Conservation (phyloP, 495 filamentous ascomycete genomes). For the Penicillium longicatenatum region DNA sequence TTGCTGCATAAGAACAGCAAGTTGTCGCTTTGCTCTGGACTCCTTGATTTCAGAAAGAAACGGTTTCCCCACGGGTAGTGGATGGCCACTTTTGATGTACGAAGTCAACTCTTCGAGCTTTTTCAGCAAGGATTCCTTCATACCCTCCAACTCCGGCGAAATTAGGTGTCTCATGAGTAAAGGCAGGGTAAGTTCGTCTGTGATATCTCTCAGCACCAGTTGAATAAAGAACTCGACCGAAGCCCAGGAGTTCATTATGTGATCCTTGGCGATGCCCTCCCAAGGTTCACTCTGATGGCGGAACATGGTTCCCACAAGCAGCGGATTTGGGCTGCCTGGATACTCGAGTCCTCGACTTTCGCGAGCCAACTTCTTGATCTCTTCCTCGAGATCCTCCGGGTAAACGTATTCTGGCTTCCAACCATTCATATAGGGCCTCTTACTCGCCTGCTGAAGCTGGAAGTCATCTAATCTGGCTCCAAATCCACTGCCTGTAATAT, state of each 20-base stretch:
- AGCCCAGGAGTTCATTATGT: constrained; percentile 26
- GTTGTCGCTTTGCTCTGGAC: constrained; percentile 22
- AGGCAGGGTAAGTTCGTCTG: constrained; percentile 32
- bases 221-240: constrained; percentile 29
- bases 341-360: constrained; percentile 43
- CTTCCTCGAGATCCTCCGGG: constrained; percentile 18
- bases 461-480: no score
- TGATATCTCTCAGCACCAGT: constrained; percentile 28
- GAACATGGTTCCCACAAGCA: constrained; percentile 45
- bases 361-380: constrained; percentile 16
- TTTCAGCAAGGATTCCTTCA: constrained; percentile 31
- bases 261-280: constrained; percentile 29
- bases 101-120: constrained; percentile 49
- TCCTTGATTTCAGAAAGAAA: constrained; percentile 38
- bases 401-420: constrained; percentile 15
- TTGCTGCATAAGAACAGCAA: not conserved
- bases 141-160: constrained; percentile 24
- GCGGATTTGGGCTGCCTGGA: constrained; percentile 47
- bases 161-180: constrained; percentile 31
- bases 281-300: constrained; percentile 45
- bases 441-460: not conserved
- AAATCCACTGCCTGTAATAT: no score
- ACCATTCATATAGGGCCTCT: constrained; percentile 15
- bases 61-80: constrained; percentile 42
- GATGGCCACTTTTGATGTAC: constrained; percentile 43